Evolutionary conservation across 75 land plant species (phyloP).

Genomic region (Sequoia sempervirens): DNA sequence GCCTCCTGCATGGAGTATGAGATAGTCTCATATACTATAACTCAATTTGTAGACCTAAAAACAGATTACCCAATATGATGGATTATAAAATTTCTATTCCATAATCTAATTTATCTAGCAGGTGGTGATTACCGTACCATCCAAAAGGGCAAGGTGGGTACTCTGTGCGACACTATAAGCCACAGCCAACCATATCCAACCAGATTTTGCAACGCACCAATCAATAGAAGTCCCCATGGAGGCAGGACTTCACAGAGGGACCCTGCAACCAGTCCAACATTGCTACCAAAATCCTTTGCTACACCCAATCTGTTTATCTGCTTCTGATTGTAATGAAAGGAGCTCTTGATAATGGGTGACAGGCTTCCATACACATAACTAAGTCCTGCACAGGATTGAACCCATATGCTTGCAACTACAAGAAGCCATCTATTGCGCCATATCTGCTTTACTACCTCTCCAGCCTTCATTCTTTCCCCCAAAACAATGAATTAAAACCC

Average conservation of each 20-base stretch:
- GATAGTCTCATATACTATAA: too few species aligned
- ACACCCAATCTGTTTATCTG: constrained; percentile 79
- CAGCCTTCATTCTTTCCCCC: constrained; percentile 2
- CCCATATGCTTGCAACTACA: constrained; percentile 89
- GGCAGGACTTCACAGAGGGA: constrained; percentile 75
- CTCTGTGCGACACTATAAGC: constrained; percentile 65
- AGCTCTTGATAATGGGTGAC: constrained; percentile 80
- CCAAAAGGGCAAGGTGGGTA: constrained; percentile 63
- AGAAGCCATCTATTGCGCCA: constrained; percentile 84
- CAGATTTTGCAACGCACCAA: constrained; percentile 76
- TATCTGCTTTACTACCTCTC: constrained; percentile 24
- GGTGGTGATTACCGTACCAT: constrained; percentile 42
- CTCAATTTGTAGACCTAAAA: too few species aligned
- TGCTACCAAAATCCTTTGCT: constrained; percentile 92
- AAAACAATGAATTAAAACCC: too few species aligned
- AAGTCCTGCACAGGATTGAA: constrained; percentile 74
- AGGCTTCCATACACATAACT: constrained; percentile 88
- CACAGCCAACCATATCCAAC: constrained; percentile 91
- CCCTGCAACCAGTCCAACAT: constrained; percentile 80
- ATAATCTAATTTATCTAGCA: neutral
- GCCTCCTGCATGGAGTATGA: too few species aligned
- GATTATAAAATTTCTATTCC: too few species aligned
- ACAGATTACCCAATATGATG: too few species aligned
- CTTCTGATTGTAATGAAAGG: constrained; percentile 72
- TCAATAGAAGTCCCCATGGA: constrained; percentile 64